Evolutionary conservation across 2,329 filamentous ascomycete species (phyloP).

Genomic region (Pseudogymnoascus sp.): DNA sequence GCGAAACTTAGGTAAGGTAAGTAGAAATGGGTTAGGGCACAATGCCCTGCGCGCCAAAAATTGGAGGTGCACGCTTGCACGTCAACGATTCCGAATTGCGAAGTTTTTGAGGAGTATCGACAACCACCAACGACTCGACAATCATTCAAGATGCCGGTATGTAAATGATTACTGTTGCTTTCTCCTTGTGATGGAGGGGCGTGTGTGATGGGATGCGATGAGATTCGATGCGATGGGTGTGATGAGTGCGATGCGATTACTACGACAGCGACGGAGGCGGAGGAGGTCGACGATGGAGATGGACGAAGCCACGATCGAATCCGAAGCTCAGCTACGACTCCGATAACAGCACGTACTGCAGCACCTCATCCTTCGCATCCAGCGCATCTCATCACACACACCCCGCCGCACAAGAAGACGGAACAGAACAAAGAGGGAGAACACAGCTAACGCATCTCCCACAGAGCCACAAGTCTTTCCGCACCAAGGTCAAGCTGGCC

Average conservation of each 20-base stretch:
- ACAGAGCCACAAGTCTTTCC: conserved; percentile 99
- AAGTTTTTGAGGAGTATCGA: neutral
- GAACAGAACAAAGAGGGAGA: conserved; percentile 13
- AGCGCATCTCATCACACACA: neutral
- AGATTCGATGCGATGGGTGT: neutral
- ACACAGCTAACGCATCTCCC: conserved; percentile 12
- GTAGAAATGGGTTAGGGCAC: neutral
- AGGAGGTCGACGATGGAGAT: neutral
- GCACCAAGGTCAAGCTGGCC: conserved; percentile 99
- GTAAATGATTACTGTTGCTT: conserved; percentile 20
- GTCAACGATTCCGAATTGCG: neutral
- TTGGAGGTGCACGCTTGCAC: neutral
- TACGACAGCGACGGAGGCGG: neutral
- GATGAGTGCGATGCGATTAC: conserved; percentile 1
- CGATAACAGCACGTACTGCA: neutral
- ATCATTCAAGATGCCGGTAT: conserved; percentile 49
- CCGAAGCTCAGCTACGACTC: neutral
- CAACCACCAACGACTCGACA: conserved; percentile 16
- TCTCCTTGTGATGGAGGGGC: conserved; percentile 13
- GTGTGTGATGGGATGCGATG: neutral
- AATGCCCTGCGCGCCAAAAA: neutral
- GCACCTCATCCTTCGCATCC: neutral
- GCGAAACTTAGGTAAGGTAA: neutral
- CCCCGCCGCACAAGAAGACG: neutral
- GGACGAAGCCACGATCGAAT: conserved; percentile 1